Percentiles rank a stretch among this genome's conserved stretches.
Conservation (phyloP, 129 eudicot species). For the Escallonia herrerae region DNA sequence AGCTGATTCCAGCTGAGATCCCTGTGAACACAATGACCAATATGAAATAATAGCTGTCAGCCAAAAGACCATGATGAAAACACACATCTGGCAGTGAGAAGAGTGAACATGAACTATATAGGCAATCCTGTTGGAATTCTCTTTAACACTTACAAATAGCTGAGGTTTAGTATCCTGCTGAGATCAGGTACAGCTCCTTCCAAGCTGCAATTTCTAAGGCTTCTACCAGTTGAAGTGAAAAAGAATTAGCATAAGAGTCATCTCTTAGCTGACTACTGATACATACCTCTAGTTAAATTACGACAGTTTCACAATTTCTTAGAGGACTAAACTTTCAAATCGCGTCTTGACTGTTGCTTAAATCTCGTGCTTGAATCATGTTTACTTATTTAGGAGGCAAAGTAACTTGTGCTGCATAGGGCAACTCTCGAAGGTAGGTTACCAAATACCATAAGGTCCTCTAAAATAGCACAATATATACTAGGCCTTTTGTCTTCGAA, state of each 20-base stretch:
- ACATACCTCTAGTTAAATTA: too few relatives aligned
- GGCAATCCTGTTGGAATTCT: not conserved
- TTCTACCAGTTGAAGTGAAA: slow-evolving; percentile 31
- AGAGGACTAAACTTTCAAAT: too few relatives aligned
- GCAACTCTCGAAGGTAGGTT: too few relatives aligned
- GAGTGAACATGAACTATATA: not conserved
- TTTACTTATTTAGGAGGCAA: too few relatives aligned
- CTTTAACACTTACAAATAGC: slow-evolving; percentile 43
- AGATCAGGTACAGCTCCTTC: slow-evolving; percentile 67
- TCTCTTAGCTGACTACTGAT: too few relatives aligned
- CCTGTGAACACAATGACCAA: slow-evolving; percentile 26
- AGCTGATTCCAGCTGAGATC: slow-evolving; percentile 71
- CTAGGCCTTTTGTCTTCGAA: too few relatives aligned
- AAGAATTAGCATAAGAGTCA: slow-evolving; percentile 3
- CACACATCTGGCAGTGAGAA: not conserved
- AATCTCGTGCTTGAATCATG: too few relatives aligned
- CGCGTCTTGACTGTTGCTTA: too few relatives aligned
- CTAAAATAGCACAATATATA: too few relatives aligned
- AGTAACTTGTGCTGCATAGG: too few relatives aligned
- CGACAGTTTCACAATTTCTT: too few relatives aligned
- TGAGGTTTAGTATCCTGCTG: slow-evolving; percentile 41
- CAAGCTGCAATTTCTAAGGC: slow-evolving; percentile 82
- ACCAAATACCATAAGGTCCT: too few relatives aligned
- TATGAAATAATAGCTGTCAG: slow-evolving; percentile 3
- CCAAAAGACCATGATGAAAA: not conserved